Base-by-base conservation (phyloP, 2,329 filamentous ascomycete species). In the Ophiognomonia clavigignenti-juglandacearum region DNA sequence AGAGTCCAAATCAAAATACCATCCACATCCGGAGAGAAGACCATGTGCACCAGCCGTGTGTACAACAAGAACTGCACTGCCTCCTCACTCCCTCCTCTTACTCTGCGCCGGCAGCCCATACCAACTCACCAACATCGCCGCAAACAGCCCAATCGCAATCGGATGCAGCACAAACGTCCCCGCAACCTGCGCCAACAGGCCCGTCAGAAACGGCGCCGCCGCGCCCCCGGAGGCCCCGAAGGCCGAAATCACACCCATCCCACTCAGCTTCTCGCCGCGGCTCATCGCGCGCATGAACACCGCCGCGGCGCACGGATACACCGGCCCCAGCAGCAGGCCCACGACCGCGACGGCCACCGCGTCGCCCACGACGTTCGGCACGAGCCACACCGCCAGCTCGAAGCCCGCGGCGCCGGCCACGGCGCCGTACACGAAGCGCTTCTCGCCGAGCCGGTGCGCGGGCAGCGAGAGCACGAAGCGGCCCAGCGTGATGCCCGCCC, bases 341-440 rank as follows among this genome's bases (percentile, higher is more conserved):
- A 93, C 74, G 20, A 93, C 67, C 64, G 80, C 70, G 4, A 87
- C 76, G 3, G 81, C 77, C 2, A 86, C 82, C 16, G 83, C 80
- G 54, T 86, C 75, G 13, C 82, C 82, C 26, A 87, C 69, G n/a
- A 91, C 69, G 59, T 88, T 88, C 1, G 86, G 87, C 22, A 91
- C 76, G 26, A 81, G 68, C 88, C 88, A 93, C 9, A 88, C 83
- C 22, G 93, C 70, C n/a, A 90, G 63, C 65, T 93, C 79, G 53
- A 92, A 86, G 0, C 75, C 67, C 4, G 81, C 70, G 0, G 85
- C 78, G 3, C 83, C 83, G 6, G 72, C 56, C 0, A 80, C 75
- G 31, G 88, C 73, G 3, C 68, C 64, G 54, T 84, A 78, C 2
- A 92, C 85, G 53, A 85, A 86, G 6, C 64, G 61, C 60, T 81